Conservation (phyloP, 345 rosid genomes). For the Euclidium syriacum region DNA sequence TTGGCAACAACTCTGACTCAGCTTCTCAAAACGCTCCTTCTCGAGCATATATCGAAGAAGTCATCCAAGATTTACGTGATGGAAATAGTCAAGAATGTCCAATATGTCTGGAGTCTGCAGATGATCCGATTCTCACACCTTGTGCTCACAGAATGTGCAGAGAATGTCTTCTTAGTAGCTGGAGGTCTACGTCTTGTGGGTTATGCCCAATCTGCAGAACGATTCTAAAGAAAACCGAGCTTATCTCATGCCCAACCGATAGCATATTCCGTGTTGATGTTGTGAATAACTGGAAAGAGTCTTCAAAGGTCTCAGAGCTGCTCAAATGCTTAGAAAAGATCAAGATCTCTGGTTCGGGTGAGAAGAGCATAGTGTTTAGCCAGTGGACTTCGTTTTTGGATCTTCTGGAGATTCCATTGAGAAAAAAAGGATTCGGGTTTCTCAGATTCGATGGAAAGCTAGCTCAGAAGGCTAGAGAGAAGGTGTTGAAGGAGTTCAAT, state of each 20-base stretch:
- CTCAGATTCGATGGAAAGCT: conserved; percentile 55
- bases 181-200: conserved; percentile 43
- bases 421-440: conserved; percentile 40
- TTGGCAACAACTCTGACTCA: conserved; percentile 35
- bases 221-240: conserved; percentile 39
- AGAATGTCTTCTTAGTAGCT: conserved; percentile 61
- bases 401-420: conserved; percentile 54
- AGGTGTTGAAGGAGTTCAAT: conserved; percentile 53
- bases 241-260: conserved; percentile 52
- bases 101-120: conserved; percentile 61
- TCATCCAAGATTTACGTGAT: conserved; percentile 42
- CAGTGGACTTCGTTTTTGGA: conserved; percentile 72
- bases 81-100: conserved; percentile 59
- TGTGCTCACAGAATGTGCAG: conserved; percentile 70
- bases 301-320: conserved; percentile 54
- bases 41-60: conserved; percentile 47
- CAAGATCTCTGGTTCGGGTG: conserved; percentile 31
- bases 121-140: conserved; percentile 65
- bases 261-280: conserved; percentile 50
- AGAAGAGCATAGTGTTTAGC: conserved; percentile 66
- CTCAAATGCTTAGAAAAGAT: conserved; percentile 46
- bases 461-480: conserved; percentile 56
- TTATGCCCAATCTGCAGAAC: conserved; percentile 54
- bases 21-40: conserved; percentile 31
- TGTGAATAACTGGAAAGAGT: conserved; percentile 59